Base-by-base conservation (phyloP, 2,329 filamentous ascomycete genomes). In the Paradendryphiella salina region DNA sequence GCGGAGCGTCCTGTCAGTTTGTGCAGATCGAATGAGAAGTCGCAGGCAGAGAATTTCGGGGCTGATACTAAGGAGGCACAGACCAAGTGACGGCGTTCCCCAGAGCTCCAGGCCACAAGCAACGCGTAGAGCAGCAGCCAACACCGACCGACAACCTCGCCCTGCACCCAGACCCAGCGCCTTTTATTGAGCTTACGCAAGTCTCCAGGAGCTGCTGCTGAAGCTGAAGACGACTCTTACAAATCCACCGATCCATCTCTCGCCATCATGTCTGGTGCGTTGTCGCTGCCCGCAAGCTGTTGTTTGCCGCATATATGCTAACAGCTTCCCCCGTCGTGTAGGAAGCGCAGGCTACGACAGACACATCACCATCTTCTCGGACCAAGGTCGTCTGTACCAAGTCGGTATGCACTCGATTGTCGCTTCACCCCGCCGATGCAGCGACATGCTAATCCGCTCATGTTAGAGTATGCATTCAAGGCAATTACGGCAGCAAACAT, bases 361-460 rank as follows among this genome's bases (percentile, higher is more conserved):
- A 82, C 94, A 99, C 79, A 99, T 99, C 72, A 99, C 94, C 74
- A 97, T 99, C 82, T 99, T 99, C 81, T 96, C 94, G 57, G 94
- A 99, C 77, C 92, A 96, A 79, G 94, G 94, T 72, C 87, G 94
- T 75, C 82, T 99, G 75, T 99, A 97, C 77, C 94, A 99, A 96
- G 94, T 99, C 77, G 94, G 94, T 97, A 84, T 72, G 91, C 46
- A 55, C 31, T 48, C 54, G 48, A 37, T 26, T 38, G 46, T 32
- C 18, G 38, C 45, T 36, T 21, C 18, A 20, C n/a, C 26, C 35
- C 35, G 43, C 28, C 13, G 15, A 5, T 18, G 23, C 33, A 17
- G 28, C 4, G 14, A 31, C 40, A 37, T 36, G 57, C 42, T 63
- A 57, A 59, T 54, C 65, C 20, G 20, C 18, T 41, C 42, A 44